phyloP scores from a whole-genome alignment of 148 eudicot species.

The Persicaria tinctoria region DNA sequence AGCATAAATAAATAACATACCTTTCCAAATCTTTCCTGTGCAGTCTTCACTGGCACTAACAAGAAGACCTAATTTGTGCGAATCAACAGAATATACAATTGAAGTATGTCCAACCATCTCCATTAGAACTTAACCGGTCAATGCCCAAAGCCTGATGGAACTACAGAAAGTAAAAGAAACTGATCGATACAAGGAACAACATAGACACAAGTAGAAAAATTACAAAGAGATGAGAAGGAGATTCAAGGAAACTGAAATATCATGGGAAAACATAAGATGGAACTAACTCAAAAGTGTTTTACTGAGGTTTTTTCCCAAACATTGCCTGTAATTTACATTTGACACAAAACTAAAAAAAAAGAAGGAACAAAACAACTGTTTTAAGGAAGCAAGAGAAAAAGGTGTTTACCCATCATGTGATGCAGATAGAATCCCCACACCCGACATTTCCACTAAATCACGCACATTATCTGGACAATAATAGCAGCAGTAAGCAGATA shows the following conservation, averaged over 20 bases:
- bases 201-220: neutral
- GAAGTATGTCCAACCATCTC: constrained; percentile 99
- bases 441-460: constrained; percentile 73
- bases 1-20: constrained; percentile 25
- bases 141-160: constrained; percentile 82
- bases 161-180: constrained; percentile 26
- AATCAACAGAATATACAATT: constrained; percentile 92
- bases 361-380: constrained; percentile 1
- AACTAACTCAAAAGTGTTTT: neutral
- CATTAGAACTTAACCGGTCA: constrained; percentile 74
- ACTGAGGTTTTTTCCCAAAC: no score
- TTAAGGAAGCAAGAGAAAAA: constrained; percentile 8
- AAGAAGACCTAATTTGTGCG: constrained; percentile 72
- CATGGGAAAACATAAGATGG: neutral
- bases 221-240: neutral
- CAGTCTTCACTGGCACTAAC: constrained; percentile 97
- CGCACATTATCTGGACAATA: constrained; percentile 80
- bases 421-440: constrained; percentile 78
- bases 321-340: neutral
- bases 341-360: constrained; percentile 6
- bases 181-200: neutral
- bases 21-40: constrained; percentile 93
- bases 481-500: constrained; percentile 8
- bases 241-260: neutral
- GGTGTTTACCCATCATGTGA: constrained; percentile 88